Evolutionary conservation across 495 filamentous ascomycete species (phyloP), one percentile per base, ranked within the genome.

Genomic region (Annulohypoxylon maeteangense): DNA sequence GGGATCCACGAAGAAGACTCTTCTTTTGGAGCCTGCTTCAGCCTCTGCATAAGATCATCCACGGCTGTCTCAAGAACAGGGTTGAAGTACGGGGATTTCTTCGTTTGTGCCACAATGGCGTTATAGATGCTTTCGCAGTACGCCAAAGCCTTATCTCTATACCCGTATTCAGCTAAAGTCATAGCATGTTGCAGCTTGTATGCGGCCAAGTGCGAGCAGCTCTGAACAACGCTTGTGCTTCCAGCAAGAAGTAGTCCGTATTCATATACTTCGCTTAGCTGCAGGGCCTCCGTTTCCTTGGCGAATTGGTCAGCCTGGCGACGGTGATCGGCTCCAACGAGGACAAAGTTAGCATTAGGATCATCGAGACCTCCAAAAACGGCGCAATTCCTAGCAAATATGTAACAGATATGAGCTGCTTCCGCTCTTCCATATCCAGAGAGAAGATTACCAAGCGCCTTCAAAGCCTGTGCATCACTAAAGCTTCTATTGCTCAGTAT

Each of bases 251-350:
- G 90, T 27, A 91, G 85, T 7, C 90, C 93, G 78, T 90, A 97
- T 73, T 99, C 96, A 76, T 95, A 97, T 2, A 95, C 88, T 79
- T 99, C 96, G 57, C 92, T 98, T 38, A 98, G 87, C 34, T 97
- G 81, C 27, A 97, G 87, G 8, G 92, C 85, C 76, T 98, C 94
- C 55, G 94, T 84, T 75, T 98, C 93, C 57, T 86, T 88, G 23
- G 90, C 85, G 65, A 92, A 87, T 34, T 90, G 85, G 53, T 88
- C 83, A 34, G 89, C 86, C 48, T 89, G 87, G 22, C 83, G 85
- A 32, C 86, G 82, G 76, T 94, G 93, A 75, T 97, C 92, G 12
- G 87, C 90, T 7, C 96, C 95, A 32, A 99, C 83, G 7, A 99
- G 87, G 7, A 92, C 89, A 70, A 97, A 90, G 68, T 90, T 88